A percentile compares a stretch with the other conserved stretches of the same genome.
These are phyloP conservation scores for Phytopythium montanum DNA, from an alignment of 352 stramenopile genomes.

Conservation along the genomic window DNA sequence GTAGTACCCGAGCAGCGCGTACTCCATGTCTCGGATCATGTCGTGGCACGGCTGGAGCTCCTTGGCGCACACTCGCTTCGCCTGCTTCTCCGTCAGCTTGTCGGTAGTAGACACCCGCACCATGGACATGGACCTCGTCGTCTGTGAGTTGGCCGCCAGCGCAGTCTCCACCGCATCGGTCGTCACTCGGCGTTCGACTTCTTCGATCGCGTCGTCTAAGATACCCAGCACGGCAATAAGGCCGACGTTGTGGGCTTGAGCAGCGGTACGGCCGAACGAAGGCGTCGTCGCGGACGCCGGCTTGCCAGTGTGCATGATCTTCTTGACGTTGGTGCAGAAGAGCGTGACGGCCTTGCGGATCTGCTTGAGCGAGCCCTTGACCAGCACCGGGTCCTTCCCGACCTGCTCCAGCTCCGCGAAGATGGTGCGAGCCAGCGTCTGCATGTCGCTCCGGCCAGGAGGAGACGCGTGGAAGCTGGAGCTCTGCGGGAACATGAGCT, in stretches of 20 bases:
- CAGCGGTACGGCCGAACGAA: constrained; percentile 49
- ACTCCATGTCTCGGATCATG: constrained; percentile 52
- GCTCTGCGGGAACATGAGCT: constrained; percentile 88
- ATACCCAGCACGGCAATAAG: constrained; percentile 67
- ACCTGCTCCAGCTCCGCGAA: constrained; percentile 65
- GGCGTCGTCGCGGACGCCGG: constrained; percentile 39
- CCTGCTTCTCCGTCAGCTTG: constrained; percentile 31
- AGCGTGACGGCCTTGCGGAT: constrained; percentile 57
- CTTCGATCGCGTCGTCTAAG: constrained; percentile 57
- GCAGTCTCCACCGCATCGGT: constrained; percentile 9
- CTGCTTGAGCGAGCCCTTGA: constrained; percentile 56
- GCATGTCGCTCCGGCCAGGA: constrained; percentile 78
- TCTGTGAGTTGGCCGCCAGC: neutral
- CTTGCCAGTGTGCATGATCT: constrained; percentile 71
- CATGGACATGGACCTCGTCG: constrained; percentile 1
- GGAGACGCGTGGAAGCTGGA: constrained; percentile 80
- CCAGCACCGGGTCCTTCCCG: constrained; percentile 49
- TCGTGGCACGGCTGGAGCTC: constrained; percentile 43
- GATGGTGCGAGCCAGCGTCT: constrained; percentile 74
- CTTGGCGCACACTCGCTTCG: constrained; percentile 30
- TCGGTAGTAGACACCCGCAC: neutral
- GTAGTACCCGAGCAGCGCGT: constrained; percentile 65
- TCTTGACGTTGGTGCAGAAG: constrained; percentile 68
- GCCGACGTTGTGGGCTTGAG: constrained; percentile 77
- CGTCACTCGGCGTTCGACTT: constrained; percentile 44